Base-by-base conservation (phyloP, 2,329 filamentous ascomycete species). In the Laburnicola sp. region DNA sequence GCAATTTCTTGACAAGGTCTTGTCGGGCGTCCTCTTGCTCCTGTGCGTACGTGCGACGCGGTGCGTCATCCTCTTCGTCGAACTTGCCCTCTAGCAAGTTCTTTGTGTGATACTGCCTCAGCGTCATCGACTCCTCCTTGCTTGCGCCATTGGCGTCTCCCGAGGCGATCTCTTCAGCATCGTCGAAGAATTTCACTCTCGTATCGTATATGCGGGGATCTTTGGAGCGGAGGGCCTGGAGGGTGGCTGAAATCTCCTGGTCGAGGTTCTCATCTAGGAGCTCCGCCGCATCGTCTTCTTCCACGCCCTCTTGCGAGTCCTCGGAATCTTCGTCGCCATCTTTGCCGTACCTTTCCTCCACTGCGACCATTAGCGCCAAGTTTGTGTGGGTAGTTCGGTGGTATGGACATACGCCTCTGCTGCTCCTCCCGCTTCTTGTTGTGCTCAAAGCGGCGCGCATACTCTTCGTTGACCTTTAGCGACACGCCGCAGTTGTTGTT, bases 391-490 rank as follows among this genome's bases (percentile, higher is more conserved):
- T 16, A 22, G 10, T 26, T 30, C 26, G 6, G 5, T 34, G 34
- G 21, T 28, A 39, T 10, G 3, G 0, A 74, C 83, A 64, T 66
- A 88, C 86, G 73, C 67, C 83, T 81, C 11, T 91, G 86, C 57
- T 85, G 78, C 71, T 99, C 94, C 69, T 96, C 92, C 51, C 93
- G 84, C 77, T 96, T 96, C 78, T 97, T 97, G 77, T 99, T 99
- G 76, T 97, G 83, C 73, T 99, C 94, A 64, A 96, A 97, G 35
- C 90, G 82, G 61, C 83, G 85, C 37, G 94, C 94, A 72, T 87
- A 99, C 45, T 95, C 90, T 70, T 91, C 80, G 74, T 99, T 97
- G 74, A 99, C 86, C 70, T 88, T 91, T 71, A 97, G 63, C 40
- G 63, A 58, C 6, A 62, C 63, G 28, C 57, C 62, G 43, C 59